A percentile compares a stretch with the other conserved stretches of the same genome.
These are phyloP conservation scores for Protomyces macrosporus DNA, from an alignment of 1,139 yeast species.

Conservation along the genomic window DNA sequence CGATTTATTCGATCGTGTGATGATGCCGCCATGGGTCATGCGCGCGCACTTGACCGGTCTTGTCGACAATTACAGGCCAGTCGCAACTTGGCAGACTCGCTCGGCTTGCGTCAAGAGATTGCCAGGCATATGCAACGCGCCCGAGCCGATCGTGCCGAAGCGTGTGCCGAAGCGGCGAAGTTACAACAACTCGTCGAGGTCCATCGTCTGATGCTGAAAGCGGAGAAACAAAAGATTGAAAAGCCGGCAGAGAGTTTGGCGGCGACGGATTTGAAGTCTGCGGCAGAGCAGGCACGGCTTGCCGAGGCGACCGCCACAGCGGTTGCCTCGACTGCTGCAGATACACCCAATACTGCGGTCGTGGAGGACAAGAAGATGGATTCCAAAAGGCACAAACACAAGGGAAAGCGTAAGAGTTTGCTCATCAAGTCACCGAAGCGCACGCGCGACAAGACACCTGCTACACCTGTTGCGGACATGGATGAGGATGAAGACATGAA, in stretches of 20 bases:
- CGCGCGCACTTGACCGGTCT: background rate
- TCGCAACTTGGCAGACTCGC: background rate
- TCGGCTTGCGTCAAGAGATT: background rate
- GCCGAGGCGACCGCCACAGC: background rate
- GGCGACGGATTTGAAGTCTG: background rate
- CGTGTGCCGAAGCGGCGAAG: slow-evolving; percentile 9
- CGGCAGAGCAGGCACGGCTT: background rate
- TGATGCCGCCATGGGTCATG: background rate
- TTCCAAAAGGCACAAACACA: background rate
- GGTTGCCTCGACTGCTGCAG: background rate
- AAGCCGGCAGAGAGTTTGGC: background rate
- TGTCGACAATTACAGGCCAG: slow-evolving; percentile 9
- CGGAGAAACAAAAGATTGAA: slow-evolving; percentile 1
- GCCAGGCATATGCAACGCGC: slow-evolving; percentile 1
- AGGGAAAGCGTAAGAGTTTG: background rate
- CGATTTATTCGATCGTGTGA: slow-evolving; percentile 6
- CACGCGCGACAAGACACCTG: no score
- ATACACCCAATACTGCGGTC: background rate
- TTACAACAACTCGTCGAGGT: slow-evolving; percentile 8
- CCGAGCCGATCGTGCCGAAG: slow-evolving; percentile 9
- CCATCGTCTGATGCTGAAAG: background rate
- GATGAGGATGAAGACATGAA: no score
- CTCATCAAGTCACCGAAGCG: background rate
- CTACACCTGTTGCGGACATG: no score
- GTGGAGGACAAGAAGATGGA: no score